A percentile compares a stretch with the other conserved stretches of the same genome.
Evolutionary conservation across 2,329 filamentous ascomycete species (phyloP).

Genomic region (Cladorrhinum sp.): DNA sequence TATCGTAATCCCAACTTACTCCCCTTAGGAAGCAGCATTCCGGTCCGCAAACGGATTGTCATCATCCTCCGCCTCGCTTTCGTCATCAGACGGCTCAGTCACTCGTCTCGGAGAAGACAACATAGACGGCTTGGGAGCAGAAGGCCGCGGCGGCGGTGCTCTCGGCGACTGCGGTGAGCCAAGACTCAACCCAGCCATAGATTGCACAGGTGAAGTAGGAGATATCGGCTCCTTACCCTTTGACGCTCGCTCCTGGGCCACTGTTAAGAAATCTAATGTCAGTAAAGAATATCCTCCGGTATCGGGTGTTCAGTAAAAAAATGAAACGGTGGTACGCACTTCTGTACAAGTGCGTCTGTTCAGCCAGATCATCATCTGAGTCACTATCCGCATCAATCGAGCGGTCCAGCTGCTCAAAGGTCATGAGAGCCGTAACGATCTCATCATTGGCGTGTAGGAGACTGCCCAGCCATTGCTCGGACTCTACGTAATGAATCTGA

Average conservation of each 20-base stretch:
- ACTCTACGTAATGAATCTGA: constrained; percentile 83
- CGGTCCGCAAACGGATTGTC: constrained; percentile 83
- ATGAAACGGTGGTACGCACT: constrained; percentile 41
- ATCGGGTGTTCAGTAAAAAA: not conserved
- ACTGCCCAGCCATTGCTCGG: constrained; percentile 86
- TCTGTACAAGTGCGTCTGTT: constrained; percentile 63
- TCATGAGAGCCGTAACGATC: constrained; percentile 88
- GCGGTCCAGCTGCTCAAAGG: constrained; percentile 88
- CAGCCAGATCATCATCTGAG: constrained; percentile 64
- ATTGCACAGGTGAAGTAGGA: constrained; percentile 37
- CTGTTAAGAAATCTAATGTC: constrained; percentile 33
- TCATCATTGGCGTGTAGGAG: constrained; percentile 93
- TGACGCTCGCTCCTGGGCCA: constrained; percentile 49
- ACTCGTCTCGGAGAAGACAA: constrained; percentile 42
- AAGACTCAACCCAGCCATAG: constrained; percentile 44
- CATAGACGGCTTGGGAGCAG: constrained; percentile 48
- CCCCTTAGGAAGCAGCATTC: constrained; percentile 59
- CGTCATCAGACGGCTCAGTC: constrained; percentile 46
- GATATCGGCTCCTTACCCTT: constrained; percentile 48
- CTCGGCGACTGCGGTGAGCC: constrained; percentile 38
- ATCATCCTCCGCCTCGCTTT: constrained; percentile 60
- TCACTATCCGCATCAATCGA: constrained; percentile 75
- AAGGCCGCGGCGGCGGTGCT: constrained; percentile 46
- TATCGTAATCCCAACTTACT: constrained; percentile 26
- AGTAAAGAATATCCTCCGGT: constrained; percentile 18